Percentiles rank a stretch among this genome's conserved stretches.
phyloP scores from a whole-genome alignment of 306 rosid species.

The Castanea crenata region DNA sequence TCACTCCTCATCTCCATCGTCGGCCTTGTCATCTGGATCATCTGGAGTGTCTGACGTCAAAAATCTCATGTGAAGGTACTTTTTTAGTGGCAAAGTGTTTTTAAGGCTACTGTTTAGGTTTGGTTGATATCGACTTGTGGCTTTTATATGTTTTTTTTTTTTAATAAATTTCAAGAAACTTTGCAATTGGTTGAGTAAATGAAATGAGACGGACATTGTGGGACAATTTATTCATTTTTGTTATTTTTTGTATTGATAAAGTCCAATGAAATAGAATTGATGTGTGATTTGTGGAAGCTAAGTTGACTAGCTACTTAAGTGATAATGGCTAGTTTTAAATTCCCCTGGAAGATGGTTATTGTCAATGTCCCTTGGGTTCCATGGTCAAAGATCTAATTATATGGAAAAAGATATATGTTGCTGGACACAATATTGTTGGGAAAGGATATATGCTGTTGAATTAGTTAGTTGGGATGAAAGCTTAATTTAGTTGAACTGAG shows the following conservation, averaged over 20 bases:
- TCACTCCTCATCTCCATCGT: conserved; percentile 65
- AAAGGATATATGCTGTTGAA: neutral
- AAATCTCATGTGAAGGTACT: conserved; percentile 84
- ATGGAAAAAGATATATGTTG: neutral
- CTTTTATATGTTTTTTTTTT: neutral
- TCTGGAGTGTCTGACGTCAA: conserved; percentile 75
- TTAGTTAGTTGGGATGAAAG: neutral
- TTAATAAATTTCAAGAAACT: neutral
- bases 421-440: neutral
- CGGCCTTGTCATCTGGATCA: conserved; percentile 70
- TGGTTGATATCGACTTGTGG: neutral
- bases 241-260: neutral
- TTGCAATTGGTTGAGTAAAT: neutral
- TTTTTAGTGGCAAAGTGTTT: conserved; percentile 1
- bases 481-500: neutral
- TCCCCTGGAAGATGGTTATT: neutral
- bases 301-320: neutral
- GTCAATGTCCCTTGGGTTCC: no score
- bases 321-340: neutral
- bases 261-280: neutral
- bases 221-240: neutral
- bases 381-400: neutral
- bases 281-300: neutral
- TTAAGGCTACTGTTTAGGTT: neutral
- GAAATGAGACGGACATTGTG: neutral